These are phyloP conservation scores for Anthracocystis setariae DNA, from an alignment of 1,284 basidiomycete genomes.

Conservation along the genomic window DNA sequence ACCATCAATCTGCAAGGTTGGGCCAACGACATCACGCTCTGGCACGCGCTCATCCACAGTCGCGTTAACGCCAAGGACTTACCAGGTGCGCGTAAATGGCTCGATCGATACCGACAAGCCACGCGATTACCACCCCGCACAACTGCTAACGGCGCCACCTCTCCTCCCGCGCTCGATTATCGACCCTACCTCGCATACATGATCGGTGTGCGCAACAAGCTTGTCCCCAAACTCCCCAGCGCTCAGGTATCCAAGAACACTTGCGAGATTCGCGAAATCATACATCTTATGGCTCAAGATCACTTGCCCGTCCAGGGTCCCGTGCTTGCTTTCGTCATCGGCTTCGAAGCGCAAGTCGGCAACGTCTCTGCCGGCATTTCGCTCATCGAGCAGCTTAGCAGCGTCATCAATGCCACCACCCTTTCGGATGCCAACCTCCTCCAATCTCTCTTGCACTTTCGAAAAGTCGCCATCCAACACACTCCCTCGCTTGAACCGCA, in stretches of 20 bases:
- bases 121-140: not conserved
- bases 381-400: constrained; percentile 14
- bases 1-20: constrained; percentile 26
- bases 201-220: constrained; percentile 15
- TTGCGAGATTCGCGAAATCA: constrained; percentile 3
- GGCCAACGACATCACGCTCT: constrained; percentile 26
- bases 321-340: constrained; percentile 28
- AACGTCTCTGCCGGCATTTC: constrained; percentile 11
- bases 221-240: not conserved
- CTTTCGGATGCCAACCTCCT: constrained; percentile 13
- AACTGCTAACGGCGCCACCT: not conserved
- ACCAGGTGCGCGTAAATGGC: constrained; percentile 26
- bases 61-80: constrained; percentile 21
- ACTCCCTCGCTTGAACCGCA: not conserved
- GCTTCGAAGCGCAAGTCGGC: constrained; percentile 23
- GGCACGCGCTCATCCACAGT: constrained; percentile 28
- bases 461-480: constrained; percentile 1
- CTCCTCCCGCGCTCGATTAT: constrained; percentile 6
- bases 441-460: constrained; percentile 17
- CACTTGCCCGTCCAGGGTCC: constrained; percentile 17
- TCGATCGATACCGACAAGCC: constrained; percentile 25
- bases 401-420: not conserved
- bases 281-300: constrained; percentile 25
- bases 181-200: constrained; percentile 36
- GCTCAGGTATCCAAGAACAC: not conserved